Percentiles rank a stretch among this genome's conserved stretches.
Evolutionary conservation across 495 filamentous ascomycete species (phyloP).

Genomic region (Aspergillus saccharolyticus): DNA sequence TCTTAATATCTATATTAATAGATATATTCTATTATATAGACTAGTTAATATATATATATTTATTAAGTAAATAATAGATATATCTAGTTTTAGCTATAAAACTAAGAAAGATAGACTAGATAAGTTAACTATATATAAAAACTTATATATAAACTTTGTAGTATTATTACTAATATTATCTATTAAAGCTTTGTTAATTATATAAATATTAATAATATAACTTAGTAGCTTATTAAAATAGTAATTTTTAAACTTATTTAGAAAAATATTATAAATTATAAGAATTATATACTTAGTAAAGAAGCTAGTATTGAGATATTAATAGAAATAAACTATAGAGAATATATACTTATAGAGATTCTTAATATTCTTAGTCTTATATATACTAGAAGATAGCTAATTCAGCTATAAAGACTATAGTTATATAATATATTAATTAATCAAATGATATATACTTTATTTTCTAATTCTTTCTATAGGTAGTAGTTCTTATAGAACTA

Average conservation of each 20-base stretch:
- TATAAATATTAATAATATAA: too few relatives aligned
- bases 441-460: too few relatives aligned
- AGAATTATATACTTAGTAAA: not conserved
- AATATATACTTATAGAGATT: not conserved
- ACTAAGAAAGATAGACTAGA: not conserved
- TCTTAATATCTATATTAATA: not conserved
- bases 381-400: too few relatives aligned
- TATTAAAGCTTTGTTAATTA: too few relatives aligned
- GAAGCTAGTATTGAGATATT: not conserved
- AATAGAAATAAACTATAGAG: not conserved
- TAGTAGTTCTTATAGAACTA: too few relatives aligned
- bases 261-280: slow-evolving; percentile 3
- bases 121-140: not conserved
- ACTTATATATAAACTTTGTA: not conserved
- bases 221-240: too few relatives aligned
- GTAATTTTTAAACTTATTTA: not conserved
- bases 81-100: not conserved
- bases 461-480: too few relatives aligned
- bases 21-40: slow-evolving; percentile 2
- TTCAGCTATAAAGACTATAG: too few relatives aligned
- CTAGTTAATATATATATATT: not conserved
- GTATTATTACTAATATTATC: not conserved
- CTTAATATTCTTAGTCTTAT: too few relatives aligned
- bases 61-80: slow-evolving; percentile 1
- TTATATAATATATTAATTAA: too few relatives aligned